Evolutionary conservation across 129 eudicot genomes (phyloP).

Genomic region (Dittrichia graveolens): DNA sequence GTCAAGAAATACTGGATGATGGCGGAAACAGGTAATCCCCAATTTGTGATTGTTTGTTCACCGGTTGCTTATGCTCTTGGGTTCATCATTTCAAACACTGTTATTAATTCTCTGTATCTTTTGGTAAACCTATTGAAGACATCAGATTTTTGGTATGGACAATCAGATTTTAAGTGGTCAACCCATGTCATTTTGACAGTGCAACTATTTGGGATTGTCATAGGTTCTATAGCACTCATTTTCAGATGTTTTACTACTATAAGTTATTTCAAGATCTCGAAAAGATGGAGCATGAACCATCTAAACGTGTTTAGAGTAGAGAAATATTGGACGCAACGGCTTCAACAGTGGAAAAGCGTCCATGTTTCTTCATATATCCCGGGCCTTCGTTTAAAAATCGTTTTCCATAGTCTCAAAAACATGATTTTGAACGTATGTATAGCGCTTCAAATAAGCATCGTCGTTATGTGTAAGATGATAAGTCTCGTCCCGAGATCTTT

Average conservation of each 20-base stretch:
- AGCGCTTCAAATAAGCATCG: slow-evolving; percentile 26
- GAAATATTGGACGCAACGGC: slow-evolving; percentile 36
- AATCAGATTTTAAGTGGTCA: slow-evolving; percentile 23
- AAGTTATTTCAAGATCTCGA: slow-evolving; percentile 16
- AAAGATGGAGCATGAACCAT: slow-evolving; percentile 23
- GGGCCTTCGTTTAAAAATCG: slow-evolving; percentile 24
- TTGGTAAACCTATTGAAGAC: not conserved
- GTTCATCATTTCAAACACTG: not conserved
- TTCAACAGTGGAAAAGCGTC: slow-evolving; percentile 34
- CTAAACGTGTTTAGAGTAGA: slow-evolving; percentile 29
- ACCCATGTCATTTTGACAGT: not conserved
- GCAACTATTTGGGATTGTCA: slow-evolving; percentile 1
- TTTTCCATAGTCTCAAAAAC: slow-evolving; percentile 29
- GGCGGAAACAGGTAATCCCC: slow-evolving; percentile 42
- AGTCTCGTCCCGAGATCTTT: slow-evolving; percentile 10
- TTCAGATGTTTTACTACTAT: slow-evolving; percentile 29
- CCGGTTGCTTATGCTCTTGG: slow-evolving; percentile 22
- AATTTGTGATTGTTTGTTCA: slow-evolving; percentile 35
- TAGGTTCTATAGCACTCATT: slow-evolving; percentile 21
- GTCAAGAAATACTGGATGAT: slow-evolving; percentile 38
- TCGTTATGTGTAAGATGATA: slow-evolving; percentile 30
- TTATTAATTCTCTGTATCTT: not conserved
- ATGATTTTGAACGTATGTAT: slow-evolving; percentile 24
- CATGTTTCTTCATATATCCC: slow-evolving; percentile 21
- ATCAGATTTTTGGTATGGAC: not conserved